phyloP scores from a whole-genome alignment of 2,329 filamentous ascomycete genomes.

The Trichoderma brevicompactum region DNA sequence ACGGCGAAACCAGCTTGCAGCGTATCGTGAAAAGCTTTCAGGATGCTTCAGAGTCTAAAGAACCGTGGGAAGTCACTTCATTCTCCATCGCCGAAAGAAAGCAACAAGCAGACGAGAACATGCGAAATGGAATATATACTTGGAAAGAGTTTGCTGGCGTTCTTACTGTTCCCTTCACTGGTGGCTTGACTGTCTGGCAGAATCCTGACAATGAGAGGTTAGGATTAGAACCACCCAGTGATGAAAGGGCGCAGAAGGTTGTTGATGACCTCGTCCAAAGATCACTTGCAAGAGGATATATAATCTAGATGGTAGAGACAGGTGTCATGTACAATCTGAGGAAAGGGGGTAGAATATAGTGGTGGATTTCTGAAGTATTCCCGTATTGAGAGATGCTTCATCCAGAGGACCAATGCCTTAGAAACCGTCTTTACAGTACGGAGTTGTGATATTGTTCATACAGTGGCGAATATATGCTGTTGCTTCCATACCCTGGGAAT shows the following conservation, averaged over 20 bases:
- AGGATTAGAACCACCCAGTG: slow-evolving; percentile 4
- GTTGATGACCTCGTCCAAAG: neutral
- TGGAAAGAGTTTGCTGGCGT: slow-evolving; percentile 1
- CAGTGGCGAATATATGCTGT: too few species aligned
- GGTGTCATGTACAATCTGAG: too few species aligned
- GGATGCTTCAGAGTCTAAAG: slow-evolving; percentile 10
- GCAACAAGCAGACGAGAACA: slow-evolving; percentile 9
- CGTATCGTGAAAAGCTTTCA: slow-evolving; percentile 17
- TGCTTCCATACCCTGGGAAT: too few species aligned
- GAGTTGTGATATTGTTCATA: too few species aligned
- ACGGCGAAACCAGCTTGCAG: slow-evolving; percentile 18
- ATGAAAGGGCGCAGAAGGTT: slow-evolving; percentile 2
- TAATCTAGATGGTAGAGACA: neutral
- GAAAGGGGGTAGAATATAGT: too few species aligned
- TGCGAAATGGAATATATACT: slow-evolving; percentile 14
- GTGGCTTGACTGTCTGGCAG: slow-evolving; percentile 11
- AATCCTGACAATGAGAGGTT: slow-evolving; percentile 12
- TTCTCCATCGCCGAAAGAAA: slow-evolving; percentile 7
- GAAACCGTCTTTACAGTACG: too few species aligned
- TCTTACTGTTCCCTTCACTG: slow-evolving; percentile 4
- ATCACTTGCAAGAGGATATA: neutral
- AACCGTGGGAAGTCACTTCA: slow-evolving; percentile 7
- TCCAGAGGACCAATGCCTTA: too few species aligned
- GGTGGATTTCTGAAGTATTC: too few species aligned
- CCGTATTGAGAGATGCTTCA: too few species aligned